Evolutionary conservation across 164 flowering plant species (phyloP), one percentile per base, ranked within the genome.

Genomic region (Kingdonia uniflora): DNA sequence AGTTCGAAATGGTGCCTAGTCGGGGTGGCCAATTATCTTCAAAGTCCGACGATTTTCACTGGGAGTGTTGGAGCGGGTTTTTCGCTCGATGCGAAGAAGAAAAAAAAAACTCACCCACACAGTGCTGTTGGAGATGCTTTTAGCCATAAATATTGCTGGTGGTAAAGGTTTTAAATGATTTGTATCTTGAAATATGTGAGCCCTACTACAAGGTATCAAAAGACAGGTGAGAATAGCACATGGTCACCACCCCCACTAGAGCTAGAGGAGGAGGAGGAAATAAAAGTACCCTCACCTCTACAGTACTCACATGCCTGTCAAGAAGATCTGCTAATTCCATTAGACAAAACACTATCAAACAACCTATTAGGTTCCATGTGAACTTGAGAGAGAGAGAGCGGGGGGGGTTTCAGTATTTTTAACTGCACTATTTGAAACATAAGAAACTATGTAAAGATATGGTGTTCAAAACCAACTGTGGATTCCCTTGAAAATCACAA

Each of bases 241-340:
- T 63, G 58, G 60, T 12, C 44, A 55, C 61, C 63, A 67, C 71
- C 63, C 56, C 25, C 40, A 29, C 35, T 29, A 29, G 35, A 29
- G 35, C 35, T 29, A 29, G 35, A 52, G 42, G 51, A 51, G 20
- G 58, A 14, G 13, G 24, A 19, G 20, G 12, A 12, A 23, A 5
- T 13, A 17, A 52, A 54, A 14, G 51, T 23, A 39, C 19, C 23
- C 39, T 29, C 49, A 55, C 38, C 47, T n/a, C n/a, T 14, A 50
- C 49, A 51, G 50, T 45, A 53, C 42, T 56, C 67, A 63, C 71
- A 63, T 63, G 67, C 63, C 60, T 57, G 35, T 29, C 35, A 29
- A 29, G 4, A 29, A 29, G 35, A 29, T 29, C 35, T 3, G 35
- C 8, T 29, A 29, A 29, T 29, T 29, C 35, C 35, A 29, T 42